Evolutionary conservation across 2,329 filamentous ascomycete species (phyloP).

Genomic region (Sporothrix sp.): DNA sequence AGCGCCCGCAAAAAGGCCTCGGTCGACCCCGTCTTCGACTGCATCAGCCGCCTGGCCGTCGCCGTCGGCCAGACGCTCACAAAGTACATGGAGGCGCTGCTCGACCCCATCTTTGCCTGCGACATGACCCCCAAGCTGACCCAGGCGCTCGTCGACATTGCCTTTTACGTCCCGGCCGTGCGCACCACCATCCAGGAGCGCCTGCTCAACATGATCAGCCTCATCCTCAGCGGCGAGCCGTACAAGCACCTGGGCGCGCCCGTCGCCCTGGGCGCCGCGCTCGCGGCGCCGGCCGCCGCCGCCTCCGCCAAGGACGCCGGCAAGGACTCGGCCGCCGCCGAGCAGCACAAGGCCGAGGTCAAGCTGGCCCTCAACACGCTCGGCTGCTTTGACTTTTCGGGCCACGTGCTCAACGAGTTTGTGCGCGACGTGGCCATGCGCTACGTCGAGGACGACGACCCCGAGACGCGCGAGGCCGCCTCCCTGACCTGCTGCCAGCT

Average conservation of each 20-base stretch:
- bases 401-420: constrained; percentile 94
- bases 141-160: constrained; percentile 95
- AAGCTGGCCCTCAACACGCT: constrained; percentile 89
- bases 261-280: constrained; percentile 23
- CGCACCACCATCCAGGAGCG: constrained; percentile 90
- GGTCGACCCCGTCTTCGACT: constrained; percentile 83
- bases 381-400: constrained; percentile 93
- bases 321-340: constrained; percentile 72
- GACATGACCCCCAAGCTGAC: constrained; percentile 89
- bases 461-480: constrained; percentile 86
- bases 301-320: constrained; percentile 65
- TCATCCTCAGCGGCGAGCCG: constrained; percentile 82
- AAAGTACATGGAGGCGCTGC: constrained; percentile 93
- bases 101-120: constrained; percentile 95
- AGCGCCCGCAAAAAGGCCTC: constrained; percentile 59
- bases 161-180: constrained; percentile 93
- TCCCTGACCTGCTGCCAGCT: constrained; percentile 96
- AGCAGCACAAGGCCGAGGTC: constrained; percentile 74
- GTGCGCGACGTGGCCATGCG: constrained; percentile 96
- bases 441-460: constrained; percentile 93
- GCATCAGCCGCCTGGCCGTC: constrained; percentile 90
- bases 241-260: constrained; percentile 91
- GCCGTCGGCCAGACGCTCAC: constrained; percentile 93
- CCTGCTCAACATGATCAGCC: constrained; percentile 85
- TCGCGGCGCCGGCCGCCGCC: constrained; percentile 3